These are phyloP conservation scores for Naegleria lovaniensis DNA, from an alignment of 208 protist genomes.

Conservation along the genomic window DNA sequence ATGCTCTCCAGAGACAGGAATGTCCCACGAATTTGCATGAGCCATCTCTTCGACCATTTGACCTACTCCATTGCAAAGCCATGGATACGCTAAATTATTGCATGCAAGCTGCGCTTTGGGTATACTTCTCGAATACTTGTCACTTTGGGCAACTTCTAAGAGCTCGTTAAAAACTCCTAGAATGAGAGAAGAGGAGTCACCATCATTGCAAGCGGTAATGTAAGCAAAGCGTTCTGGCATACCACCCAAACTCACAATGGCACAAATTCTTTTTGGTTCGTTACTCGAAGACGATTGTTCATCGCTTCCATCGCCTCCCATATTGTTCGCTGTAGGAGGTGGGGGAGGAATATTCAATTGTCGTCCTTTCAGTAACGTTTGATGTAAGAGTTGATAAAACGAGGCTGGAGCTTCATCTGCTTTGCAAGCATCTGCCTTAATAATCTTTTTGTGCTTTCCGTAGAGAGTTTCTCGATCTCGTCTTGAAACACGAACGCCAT, in stretches of 20 bases:
- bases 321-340: not conserved
- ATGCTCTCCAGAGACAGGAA: not conserved
- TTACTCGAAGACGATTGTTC: not conserved
- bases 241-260: not conserved
- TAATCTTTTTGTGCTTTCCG: not conserved
- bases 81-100: not conserved
- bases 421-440: slow-evolving; percentile 8
- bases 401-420: not conserved
- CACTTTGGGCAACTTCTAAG: not conserved
- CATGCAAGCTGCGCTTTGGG: not conserved
- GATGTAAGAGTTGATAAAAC: not conserved
- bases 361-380: not conserved
- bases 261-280: not conserved
- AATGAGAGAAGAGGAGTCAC: not conserved
- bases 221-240: not conserved
- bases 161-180: not conserved
- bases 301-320: not conserved
- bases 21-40: not conserved
- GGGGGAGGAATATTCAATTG: not conserved
- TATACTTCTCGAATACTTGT: not conserved
- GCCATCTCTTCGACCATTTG: not conserved
- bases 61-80: not conserved
- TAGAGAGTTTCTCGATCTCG: not conserved
- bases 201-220: not conserved
- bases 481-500: not conserved